Evolutionary conservation across 1,139 yeast genomes (phyloP), one percentile per base, ranked within the genome.

Genomic region (Debaryomyces psychrophilus): DNA sequence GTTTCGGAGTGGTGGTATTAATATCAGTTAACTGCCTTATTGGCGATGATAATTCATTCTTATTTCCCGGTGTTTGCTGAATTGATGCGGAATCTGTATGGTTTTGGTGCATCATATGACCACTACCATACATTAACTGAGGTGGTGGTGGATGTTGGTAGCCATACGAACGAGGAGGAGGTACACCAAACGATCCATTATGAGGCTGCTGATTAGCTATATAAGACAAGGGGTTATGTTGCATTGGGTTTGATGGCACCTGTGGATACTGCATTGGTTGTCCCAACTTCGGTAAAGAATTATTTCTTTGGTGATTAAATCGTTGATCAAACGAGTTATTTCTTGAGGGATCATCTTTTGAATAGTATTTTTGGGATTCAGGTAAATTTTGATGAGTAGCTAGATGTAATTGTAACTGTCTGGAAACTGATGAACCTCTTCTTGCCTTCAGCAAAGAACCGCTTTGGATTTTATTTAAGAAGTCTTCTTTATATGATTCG

Each of bases 401-500:
- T 59, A 87, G 73, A 64, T 87, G 92, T 54, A 86, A 67, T 60
- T 87, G 93, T 50, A 87, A 68, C 60, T 86, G 93, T 60, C 93
- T 77, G 25, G 90, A 82, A 12, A 87, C 93, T 18, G 88, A 81
- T 6, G 89, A 83, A 5, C 95, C 95, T 55, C 95, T 72, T 66
- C 95, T 85, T 17, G 84, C 78, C 58, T 86, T 87, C 56, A 83
- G 81, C 43, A 86, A 68, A 27, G 86, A 79, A 9, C 93, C 97
- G 52, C 81, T 84, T 52, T 81, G 82, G 65, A 92, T 83, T 68
- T 90, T 88, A 55, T 77, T 81, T 62, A 90, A 71, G 57, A 90
- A 92, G 54, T 95, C 99, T 44, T 83, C 85, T 59, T 87, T 86
- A 62, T 87, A 90, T 41, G 85, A 75, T 37, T 88, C 95, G 54